Base-by-base conservation (phyloP, 2,329 filamentous ascomycete species). In the Ophioceras dolichostomum region DNA sequence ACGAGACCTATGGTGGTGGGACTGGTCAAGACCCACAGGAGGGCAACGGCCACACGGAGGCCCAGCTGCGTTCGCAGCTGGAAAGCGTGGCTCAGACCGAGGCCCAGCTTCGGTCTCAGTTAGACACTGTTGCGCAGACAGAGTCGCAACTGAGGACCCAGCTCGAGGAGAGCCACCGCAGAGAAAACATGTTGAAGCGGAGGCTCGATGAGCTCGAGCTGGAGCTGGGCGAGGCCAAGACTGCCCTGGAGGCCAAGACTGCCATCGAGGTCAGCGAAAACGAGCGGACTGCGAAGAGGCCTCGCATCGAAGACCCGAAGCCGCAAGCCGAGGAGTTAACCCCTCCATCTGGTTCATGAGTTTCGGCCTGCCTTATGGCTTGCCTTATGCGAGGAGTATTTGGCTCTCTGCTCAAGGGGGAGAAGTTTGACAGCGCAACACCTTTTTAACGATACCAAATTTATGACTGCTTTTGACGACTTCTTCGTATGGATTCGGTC, bases 101-200 rank as follows among this genome's bases (percentile, higher is more conserved):
- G 67, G 73, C 45, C 61, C 76, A 60, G 61, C 68, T 51, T 40
- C 57, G 58, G 13, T 57, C 62, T 41, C 49, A 55, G 16, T 66
- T 71, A 41, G 70, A 76, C 41, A 67, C 77, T 31, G 65, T 69
- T 7, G 59, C 61, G 13, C 67, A 60, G 41, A 71, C 76, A 32
- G 72, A 76, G 43, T 65, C 64, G 3, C 67, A 73, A 36, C 59
- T 81, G 43, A 67, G 70, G 19, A 58, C 66, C 4, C 70, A 80
- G 47, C 60, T 81, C 5, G 65, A 93, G 22, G 83, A 89, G 36
- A 77, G 79, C 33, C 79, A 87, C 49, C 72, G 76, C 36, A 72
- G 85, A 26, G 87, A 93, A 57, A 83, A 86, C 41, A 82, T 79
- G 40, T 68, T 94, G 27, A 93, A 93, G 61, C 73, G 82, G 36